Percentiles rank a stretch among this genome's conserved stretches.
phyloP scores from a whole-genome alignment of 768 basidiomycete genomes.

The Porphyrellus cyaneotinctus region DNA sequence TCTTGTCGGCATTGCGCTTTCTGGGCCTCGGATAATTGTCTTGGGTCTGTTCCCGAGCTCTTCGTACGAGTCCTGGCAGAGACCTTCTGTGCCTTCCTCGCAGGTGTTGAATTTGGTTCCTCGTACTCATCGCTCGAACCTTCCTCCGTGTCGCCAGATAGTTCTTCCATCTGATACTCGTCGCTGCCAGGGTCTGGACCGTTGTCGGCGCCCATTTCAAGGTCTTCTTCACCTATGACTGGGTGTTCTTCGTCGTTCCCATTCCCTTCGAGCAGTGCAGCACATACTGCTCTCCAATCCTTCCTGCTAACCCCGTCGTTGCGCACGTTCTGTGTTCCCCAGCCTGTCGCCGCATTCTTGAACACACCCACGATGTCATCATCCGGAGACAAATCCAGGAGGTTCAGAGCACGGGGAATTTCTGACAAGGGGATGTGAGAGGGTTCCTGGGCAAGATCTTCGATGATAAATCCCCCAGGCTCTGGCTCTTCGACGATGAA shows the following conservation, averaged over 20 bases:
- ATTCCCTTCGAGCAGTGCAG: constrained; percentile 57
- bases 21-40: constrained; percentile 49
- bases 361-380: constrained; percentile 74
- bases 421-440: constrained; percentile 49
- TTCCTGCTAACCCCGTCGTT: constrained; percentile 49
- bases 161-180: constrained; percentile 24
- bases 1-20: constrained; percentile 50
- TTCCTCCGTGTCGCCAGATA: constrained; percentile 23
- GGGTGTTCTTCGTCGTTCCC: constrained; percentile 19
- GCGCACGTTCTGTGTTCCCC: constrained; percentile 40
- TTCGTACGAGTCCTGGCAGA: constrained; percentile 1
- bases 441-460: constrained; percentile 16
- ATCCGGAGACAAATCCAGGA: constrained; percentile 63
- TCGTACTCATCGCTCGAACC: constrained; percentile 31
- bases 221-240: constrained; percentile 16
- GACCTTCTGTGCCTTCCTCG: constrained; percentile 6
- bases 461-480: constrained; percentile 31
- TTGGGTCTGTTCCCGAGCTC: constrained; percentile 1
- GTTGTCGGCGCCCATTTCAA: constrained; percentile 21
- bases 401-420: constrained; percentile 58
- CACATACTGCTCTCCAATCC: constrained; percentile 81
- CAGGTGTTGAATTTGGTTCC: constrained; percentile 7
- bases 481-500: constrained; percentile 31
- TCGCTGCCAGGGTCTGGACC: constrained; percentile 33
- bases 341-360: constrained; percentile 70